Base-by-base conservation (phyloP, 768 basidiomycete genomes). In the Chiua virens region DNA sequence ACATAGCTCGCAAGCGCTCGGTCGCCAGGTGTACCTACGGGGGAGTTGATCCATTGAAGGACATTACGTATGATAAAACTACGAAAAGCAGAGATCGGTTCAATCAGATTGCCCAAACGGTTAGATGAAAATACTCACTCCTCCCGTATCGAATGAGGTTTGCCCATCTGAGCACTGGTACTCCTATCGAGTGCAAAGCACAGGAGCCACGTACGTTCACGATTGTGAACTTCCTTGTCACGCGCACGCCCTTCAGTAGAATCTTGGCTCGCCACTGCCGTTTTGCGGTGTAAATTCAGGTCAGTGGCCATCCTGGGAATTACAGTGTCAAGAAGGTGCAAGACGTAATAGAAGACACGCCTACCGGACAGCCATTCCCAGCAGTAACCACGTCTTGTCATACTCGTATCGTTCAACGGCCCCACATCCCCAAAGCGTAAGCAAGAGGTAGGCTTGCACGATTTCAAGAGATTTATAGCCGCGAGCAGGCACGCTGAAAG, bases 341-440 rank as follows among this genome's bases (percentile, higher is more conserved):
- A 18, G 17, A 14, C 23, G 11, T 5, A 11, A 36, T 30, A 45
- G 13, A 42, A 35, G 21, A 22, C 27, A 40, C 39, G 73, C 82
- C 44, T 52, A 85, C 86, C 89, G 78, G 56, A 87, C 89, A 7
- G 79, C 87, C 87, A 94, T 91, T 30, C 93, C 93, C 22, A 98
- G 72, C 15, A 90, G 73, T 57, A 92, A 66, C 92, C 93, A 98
- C 0, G 95, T 98, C 60, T 87, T 85, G 70, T 99, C 96, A 60
- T 96, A 92, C 65, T 99, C 96, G 62, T 92, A 99, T 8, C 94
- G 82, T 68, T 98, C 94, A 20, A 94, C 93, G 5, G 95, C 94
- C 20, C 94, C 94, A 58, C 92, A 87, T 7, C 94, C 92, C 87
- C 92, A 98, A 14, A 92, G 70, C 3, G 87, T 78, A 46, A 98